Evolutionary conservation across 495 filamentous ascomycete species (phyloP).

Genomic region (Penicillium atrosanguineum): DNA sequence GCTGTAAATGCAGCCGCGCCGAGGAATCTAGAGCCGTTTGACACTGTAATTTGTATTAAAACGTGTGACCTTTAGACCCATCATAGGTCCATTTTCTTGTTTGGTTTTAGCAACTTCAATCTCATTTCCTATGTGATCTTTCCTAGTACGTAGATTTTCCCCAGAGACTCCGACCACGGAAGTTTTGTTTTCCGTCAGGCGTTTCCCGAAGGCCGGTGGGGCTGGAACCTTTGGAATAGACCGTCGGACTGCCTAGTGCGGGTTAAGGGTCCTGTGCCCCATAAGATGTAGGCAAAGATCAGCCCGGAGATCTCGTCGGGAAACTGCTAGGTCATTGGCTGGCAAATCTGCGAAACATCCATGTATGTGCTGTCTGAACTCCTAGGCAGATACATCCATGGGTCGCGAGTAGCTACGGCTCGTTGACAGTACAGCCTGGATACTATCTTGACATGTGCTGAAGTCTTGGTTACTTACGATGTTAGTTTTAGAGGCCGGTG

Average conservation of each 20-base stretch:
- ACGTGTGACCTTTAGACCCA: constrained; percentile 31
- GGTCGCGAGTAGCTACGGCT: too few relatives aligned
- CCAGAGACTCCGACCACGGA: too few relatives aligned
- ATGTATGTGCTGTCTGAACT: too few relatives aligned
- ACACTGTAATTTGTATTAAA: constrained; percentile 48
- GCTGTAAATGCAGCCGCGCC: constrained; percentile 54
- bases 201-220: not conserved
- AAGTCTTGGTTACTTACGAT: too few relatives aligned
- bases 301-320: not conserved
- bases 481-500: too few relatives aligned
- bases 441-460: too few relatives aligned
- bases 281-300: not conserved
- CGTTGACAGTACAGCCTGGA: too few relatives aligned
- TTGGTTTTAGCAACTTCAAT: constrained; percentile 39
- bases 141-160: too few relatives aligned
- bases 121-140: constrained; percentile 21
- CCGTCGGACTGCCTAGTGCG: not conserved
- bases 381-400: too few relatives aligned
- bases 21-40: constrained; percentile 2
- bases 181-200: not conserved
- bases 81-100: constrained; percentile 30
- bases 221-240: not conserved
- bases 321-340: not conserved
- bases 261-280: not conserved
- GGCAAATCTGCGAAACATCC: not conserved